phyloP scores from a whole-genome alignment of 441 rosid species.

The Mallotus japonicus region DNA sequence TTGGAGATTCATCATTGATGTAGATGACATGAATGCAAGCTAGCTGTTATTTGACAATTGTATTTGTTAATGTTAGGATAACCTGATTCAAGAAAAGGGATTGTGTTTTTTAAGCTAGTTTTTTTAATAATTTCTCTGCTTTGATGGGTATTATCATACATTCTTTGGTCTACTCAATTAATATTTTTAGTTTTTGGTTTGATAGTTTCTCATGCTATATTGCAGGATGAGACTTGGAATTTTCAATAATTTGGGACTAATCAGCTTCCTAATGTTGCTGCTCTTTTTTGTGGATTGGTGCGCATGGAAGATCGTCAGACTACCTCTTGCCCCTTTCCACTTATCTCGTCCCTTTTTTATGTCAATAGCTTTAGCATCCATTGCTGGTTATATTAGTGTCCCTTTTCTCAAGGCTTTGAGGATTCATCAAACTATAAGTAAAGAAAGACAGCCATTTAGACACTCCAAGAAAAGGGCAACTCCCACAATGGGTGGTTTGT shows the following conservation, averaged over 20 bases:
- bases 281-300: slow-evolving; percentile 72
- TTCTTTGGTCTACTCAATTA: background rate
- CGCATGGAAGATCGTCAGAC: slow-evolving; percentile 91
- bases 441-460: slow-evolving; percentile 40
- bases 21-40: background rate
- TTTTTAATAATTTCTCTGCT: background rate
- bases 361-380: slow-evolving; percentile 52
- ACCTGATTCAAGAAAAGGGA: background rate
- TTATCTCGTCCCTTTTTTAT: slow-evolving; percentile 68
- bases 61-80: background rate
- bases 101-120: background rate
- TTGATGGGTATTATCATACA: background rate
- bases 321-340: slow-evolving; percentile 71
- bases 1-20: background rate
- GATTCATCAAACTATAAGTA: slow-evolving; percentile 44
- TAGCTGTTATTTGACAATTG: too few relatives aligned
- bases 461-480: slow-evolving; percentile 51
- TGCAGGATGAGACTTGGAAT: slow-evolving; percentile 75
- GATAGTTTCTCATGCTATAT: background rate
- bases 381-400: slow-evolving; percentile 67
- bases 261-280: slow-evolving; percentile 50
- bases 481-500: slow-evolving; percentile 90
- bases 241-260: slow-evolving; percentile 54
- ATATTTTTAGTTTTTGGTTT: slow-evolving; percentile 3
- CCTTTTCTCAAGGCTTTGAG: slow-evolving; percentile 62